Evolutionary conservation across 1,139 yeast genomes (phyloP), one percentile per base, ranked within the genome.

Genomic region (Hemisphaericaspora xylofermentans): DNA sequence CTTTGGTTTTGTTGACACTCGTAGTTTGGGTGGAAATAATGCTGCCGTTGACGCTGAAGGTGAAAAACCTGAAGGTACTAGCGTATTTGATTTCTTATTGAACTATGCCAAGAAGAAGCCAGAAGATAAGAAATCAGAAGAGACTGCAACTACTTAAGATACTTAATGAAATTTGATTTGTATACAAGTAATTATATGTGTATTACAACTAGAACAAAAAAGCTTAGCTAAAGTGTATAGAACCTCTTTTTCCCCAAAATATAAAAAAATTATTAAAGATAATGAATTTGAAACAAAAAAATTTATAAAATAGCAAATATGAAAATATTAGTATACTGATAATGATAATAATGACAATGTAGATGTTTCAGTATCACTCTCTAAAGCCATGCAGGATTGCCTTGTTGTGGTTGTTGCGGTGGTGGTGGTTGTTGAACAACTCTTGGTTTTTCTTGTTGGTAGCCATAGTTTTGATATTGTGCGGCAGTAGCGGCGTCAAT

Each of bases 1-100:
- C 57, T 91, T 86, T 63, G 86, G 88, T 25, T 91, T 86, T 58
- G 82, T 91, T 52, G 98, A 91, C 62, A 79, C 86, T 33, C 87
- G 84, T 62, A 74, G 74, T 42, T 31, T 31, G n/a, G 33, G 33
- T 12, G 25, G 25, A 6, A 26, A 26, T 26, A 13, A 6, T 26
- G 58, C 61, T 18, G 52, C 56, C 18, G 28, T 33, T 14, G 28
- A 39, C 21, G 64, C 58, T 17, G 52, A 44, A 15, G 61, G 40
- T 25, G 55, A 51, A 19, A 45, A 45, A 38, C 47, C 45, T 33
- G 66, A 61, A 41, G 69, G 63, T 32, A 63, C 59, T 40, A 76
- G 78, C 45, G 80, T 86, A 18, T 86, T 88, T 57, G 91, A 85
- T 54, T 89, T 84, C 61, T 68, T 88, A 30, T 41, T 36, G 37